Evolutionary conservation across 495 filamentous ascomycete species (phyloP), one percentile per base, ranked within the genome.

Genomic region (Acidomyces sp.): DNA sequence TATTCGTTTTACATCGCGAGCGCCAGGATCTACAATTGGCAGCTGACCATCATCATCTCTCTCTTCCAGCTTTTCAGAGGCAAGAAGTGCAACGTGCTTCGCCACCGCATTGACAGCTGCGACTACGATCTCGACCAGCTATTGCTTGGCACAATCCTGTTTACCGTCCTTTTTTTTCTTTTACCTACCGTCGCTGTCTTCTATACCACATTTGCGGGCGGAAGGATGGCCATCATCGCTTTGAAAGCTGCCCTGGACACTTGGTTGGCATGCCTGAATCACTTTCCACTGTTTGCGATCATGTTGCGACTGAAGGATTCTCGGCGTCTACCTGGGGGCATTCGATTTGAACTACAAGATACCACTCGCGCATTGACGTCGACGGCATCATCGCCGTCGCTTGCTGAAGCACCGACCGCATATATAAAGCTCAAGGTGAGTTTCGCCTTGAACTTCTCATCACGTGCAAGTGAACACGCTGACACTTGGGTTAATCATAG

Each of bases 51-150:
- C 41, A 80, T 99, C 35, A 78, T 88, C 34, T 95, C 88, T 16
- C 77, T 96, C 21, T 99, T 99, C 62, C 90, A 99, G 62, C 74
- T 99, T 1, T 99, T 99, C 54, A 82, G 85, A 17, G 90, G 90
- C 34, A 96, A 96, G 57, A 99, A 99, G 55, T 78, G 90, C 44
- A 99, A 99, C 45, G 85, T 99, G 6, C 73, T 99, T 10, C 77
- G 90, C 48, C 95, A 95, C 51, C 85, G 90, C 56, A 95, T 96
- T 48, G 90, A 99, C 56, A 88, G 85, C 26, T 99, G 92, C 67
- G 90, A 99, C 61, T 99, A 99, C 59, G 90, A 94, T 57, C 78
- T 99, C 13, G 90, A 99, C 55, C 92, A 99, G 59, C 77, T 99
- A 3, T 76, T 99, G 5, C 76, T 99, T 11, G 90, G 90, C 23